Base-by-base conservation (phyloP, 1,139 yeast species). In the Kodamaea anthophila region DNA sequence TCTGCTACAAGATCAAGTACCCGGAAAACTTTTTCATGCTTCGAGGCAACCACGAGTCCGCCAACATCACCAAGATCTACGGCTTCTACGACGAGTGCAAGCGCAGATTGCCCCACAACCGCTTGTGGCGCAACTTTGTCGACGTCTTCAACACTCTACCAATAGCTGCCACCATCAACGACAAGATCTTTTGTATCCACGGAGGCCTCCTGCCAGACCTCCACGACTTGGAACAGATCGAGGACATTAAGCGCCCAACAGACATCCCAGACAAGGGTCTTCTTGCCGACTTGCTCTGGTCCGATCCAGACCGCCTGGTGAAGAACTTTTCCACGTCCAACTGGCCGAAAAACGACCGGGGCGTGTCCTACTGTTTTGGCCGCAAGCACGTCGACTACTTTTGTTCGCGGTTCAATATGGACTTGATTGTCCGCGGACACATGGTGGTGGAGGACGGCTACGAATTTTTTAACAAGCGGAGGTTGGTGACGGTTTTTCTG, bases 391-490 rank as follows among this genome's bases (percentile, higher is more conserved):
- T 85, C 7, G 79, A 77, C 42, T 70, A 73, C 42, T 85, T 85
- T 46, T 79, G 85, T 44, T 55, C 70, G 13, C 67, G 67, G 29
- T 83, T 84, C 54, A 76, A 79, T 35, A 79, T 85, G 58, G 95
- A 85, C 54, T 60, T 85, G 44, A 71, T 85, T 40, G 87, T 82
- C 18, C 64, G 95, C 44, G 94, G 94, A 10, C 95, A 85, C 53
- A 85, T 85, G 94, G 95, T 85, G 28, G 95, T 85, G 26, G 94
- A 85, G 55, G 94, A 85, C 51, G 95, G 95, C 4, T 85, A 85
- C 51, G 95, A 85, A 51, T 85, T 85, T 49, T 85, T 83, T 55
- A 79, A 81, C 36, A 76, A 73, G 47, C 68, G 87, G 42, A 78
- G 76, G 48, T 65, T 85, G 40, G 94, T 85, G 3, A 85, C 95